Percentiles rank a stretch among this genome's conserved stretches.
Evolutionary conservation across 495 filamentous ascomycete genomes (phyloP).

Genomic region (Endocarpon pusillum): DNA sequence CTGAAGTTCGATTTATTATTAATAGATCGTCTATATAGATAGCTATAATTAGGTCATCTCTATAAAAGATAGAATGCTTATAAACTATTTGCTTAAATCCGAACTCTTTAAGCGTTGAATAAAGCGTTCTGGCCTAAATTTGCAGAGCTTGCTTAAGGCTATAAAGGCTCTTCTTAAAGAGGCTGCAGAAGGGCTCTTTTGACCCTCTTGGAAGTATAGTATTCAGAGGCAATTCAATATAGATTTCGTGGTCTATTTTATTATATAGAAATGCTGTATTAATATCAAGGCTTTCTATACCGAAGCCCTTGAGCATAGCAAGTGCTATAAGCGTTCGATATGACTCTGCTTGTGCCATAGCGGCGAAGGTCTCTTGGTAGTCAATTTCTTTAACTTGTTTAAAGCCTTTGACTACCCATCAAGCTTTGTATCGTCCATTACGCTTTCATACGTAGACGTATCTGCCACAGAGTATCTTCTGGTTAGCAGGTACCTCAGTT

Average conservation of each 20-base stretch:
- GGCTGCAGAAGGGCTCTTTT: slow-evolving; percentile 12
- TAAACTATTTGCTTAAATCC: slow-evolving; percentile 12
- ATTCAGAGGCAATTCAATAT: slow-evolving; percentile 12
- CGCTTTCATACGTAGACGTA: too few relatives aligned
- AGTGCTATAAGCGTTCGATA: slow-evolving; percentile 18
- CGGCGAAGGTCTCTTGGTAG: slow-evolving; percentile 24
- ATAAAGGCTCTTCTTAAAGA: slow-evolving; percentile 21
- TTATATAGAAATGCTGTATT: slow-evolving; percentile 19
- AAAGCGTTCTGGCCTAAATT: too few relatives aligned
- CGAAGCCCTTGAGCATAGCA: slow-evolving; percentile 8
- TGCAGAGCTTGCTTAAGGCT: slow-evolving; percentile 23
- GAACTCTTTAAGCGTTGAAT: too few relatives aligned
- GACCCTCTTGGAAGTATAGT: slow-evolving; percentile 8
- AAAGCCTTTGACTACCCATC: background rate
- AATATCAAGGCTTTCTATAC: slow-evolving; percentile 21
- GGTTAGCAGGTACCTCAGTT: too few relatives aligned
- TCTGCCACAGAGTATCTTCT: too few relatives aligned
- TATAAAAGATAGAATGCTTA: slow-evolving; percentile 15
- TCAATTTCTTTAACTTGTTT: slow-evolving; percentile 17
- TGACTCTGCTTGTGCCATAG: slow-evolving; percentile 22
- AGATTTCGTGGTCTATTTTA: slow-evolving; percentile 15
- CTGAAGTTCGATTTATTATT: slow-evolving; percentile 11
- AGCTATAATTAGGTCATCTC: too few relatives aligned
- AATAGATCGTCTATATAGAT: slow-evolving; percentile 21
- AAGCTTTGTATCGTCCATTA: background rate